Conservation (phyloP, 768 basidiomycete genomes). For the Royoungia palumana region DNA sequence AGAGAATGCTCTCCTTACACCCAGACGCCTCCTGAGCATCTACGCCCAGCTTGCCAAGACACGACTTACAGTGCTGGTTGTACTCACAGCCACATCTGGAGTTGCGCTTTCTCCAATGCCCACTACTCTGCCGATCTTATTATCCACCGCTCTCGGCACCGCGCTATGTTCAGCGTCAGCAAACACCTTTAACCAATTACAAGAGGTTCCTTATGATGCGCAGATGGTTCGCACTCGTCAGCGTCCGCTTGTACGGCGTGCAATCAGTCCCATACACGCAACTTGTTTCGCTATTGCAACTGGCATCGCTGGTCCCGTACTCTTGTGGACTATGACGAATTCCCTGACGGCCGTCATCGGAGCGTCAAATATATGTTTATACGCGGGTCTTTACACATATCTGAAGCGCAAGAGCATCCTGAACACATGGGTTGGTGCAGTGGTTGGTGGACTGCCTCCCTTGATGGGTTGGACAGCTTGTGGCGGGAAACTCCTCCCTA, state of each 20-base stretch:
- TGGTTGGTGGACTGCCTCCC: constrained; percentile 91
- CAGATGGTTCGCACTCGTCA: constrained; percentile 92
- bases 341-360: constrained; percentile 85
- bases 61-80: constrained; percentile 78
- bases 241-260: constrained; percentile 80
- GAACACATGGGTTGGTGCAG: constrained; percentile 93
- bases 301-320: constrained; percentile 71
- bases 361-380: constrained; percentile 78
- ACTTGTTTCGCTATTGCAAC: constrained; percentile 72
- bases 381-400: constrained; percentile 90
- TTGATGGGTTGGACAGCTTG: constrained; percentile 99
- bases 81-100: constrained; percentile 86
- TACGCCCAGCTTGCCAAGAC: constrained; percentile 85
- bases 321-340: constrained; percentile 82
- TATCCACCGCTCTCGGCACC: constrained; percentile 87
- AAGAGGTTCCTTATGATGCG: constrained; percentile 93
- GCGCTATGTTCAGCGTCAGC: constrained; percentile 90
- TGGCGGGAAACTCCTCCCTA: constrained; percentile 72
- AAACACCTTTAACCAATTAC: constrained; percentile 91
- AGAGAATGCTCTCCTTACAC: constrained; percentile 42
- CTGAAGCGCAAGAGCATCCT: constrained; percentile 76
- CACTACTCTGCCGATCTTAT: constrained; percentile 75
- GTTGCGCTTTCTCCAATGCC: constrained; percentile 91
- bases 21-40: constrained; percentile 52
- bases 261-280: constrained; percentile 85